Evolutionary conservation across 192 early-diverging fungal species (phyloP).

Genomic region (Backusella tuberculispora): DNA sequence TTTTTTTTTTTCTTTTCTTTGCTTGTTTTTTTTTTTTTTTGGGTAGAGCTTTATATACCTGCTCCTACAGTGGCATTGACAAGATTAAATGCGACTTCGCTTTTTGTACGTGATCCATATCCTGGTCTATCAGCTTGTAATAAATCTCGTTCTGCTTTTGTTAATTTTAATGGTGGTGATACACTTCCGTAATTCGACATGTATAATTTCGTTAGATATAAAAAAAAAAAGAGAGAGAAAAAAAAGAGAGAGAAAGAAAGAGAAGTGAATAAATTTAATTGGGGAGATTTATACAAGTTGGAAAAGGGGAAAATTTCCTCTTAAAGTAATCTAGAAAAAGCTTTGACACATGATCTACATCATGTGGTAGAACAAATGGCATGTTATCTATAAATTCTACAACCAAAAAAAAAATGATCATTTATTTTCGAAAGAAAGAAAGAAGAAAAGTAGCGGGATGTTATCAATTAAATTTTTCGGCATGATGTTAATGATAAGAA

Average conservation of each 20-base stretch:
- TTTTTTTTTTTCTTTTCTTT: neutral
- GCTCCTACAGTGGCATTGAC: conserved; percentile 75
- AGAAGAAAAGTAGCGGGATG: conserved; percentile 6
- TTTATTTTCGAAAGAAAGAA: neutral
- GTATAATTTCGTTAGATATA: neutral
- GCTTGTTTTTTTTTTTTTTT: conserved; percentile 27
- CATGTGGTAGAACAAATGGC: neutral
- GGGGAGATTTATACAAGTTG: neutral
- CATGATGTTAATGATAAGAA: neutral
- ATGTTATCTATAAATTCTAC: neutral
- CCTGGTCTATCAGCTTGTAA: conserved; percentile 46
- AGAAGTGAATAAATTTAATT: neutral
- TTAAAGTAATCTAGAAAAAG: conserved; percentile 8
- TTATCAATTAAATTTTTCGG: conserved; percentile 15
- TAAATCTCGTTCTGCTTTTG: conserved; percentile 32
- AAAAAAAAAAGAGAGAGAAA: neutral
- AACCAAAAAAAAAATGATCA: neutral
- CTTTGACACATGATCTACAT: conserved; percentile 14
- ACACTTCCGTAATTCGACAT: conserved; percentile 17
- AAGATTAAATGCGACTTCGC: conserved; percentile 62
- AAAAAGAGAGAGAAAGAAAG: neutral
- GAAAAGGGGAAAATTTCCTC: conserved; percentile 17
- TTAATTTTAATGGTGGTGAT: conserved; percentile 1
- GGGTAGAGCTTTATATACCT: conserved; percentile 19
- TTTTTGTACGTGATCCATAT: conserved; percentile 42